Base-by-base conservation (phyloP, 2,329 filamentous ascomycete genomes). In the Trichoderma hamatum region DNA sequence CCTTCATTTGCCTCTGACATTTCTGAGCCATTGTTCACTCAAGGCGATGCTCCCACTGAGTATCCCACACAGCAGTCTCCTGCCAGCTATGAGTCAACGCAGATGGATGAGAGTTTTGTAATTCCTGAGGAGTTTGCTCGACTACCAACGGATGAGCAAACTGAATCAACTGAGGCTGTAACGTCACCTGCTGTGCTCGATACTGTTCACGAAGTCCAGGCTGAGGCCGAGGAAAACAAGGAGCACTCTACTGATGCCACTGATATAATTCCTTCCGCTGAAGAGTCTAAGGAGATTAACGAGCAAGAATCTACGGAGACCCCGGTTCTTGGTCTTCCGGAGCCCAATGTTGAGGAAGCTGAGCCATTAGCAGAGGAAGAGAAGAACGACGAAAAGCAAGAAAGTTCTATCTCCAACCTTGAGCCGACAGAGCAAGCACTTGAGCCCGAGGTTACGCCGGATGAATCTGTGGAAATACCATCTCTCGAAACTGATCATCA, bases 1-100 rank as follows among this genome's bases (percentile, higher is more conserved):
- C 52, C 56, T 2, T 63, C 69, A 34, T 69, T 76, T 3, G 70
- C 76, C 39, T 71, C 74, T 11, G 69, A 73, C 13, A 36, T 75
- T 19, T 79, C 78, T 14, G 77, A 79, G 68, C 75, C 75, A 11
- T 70, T 79, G 11, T 79, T 79, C 54, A 75, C 76, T 5, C 78
- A 80, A 63, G 74, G 70, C n/a, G 74, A 77, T 28, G 59, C 52
- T 19, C 72, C 73, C 19, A 19, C 73, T 24, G 73, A 76, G 26
- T 69, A 62, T 30, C 54, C 73, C 36, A 75, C 75, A 3, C 76
- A 78, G 67, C 71, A 71, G 34, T 70, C 63, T 19, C 60, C 70
- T n/a, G 68, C 70, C 24, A 73, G 70, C 19, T 39, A 69, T 21
- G 73, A 75, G 28, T 62, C 74, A 32, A 74, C 72, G 2, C 77